Evolutionary conservation across 768 basidiomycete species (phyloP).

Genomic region (Phanerodontia chrysosporium): DNA sequence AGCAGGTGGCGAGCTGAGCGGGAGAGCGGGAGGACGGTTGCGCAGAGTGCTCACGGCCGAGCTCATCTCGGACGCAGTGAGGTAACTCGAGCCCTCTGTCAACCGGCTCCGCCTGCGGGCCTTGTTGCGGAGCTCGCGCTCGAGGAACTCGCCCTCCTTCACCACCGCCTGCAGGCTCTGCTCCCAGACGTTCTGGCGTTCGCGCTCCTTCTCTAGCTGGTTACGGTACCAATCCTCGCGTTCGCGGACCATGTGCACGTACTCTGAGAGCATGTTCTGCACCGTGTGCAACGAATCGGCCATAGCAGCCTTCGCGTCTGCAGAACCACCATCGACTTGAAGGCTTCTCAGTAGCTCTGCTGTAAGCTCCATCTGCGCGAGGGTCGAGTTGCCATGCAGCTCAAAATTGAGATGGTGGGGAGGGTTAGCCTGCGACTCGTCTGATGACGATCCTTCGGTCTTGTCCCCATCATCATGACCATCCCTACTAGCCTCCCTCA

Average conservation of each 20-base stretch:
- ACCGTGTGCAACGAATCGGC: slow-evolving; percentile 51
- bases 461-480: slow-evolving; percentile 31
- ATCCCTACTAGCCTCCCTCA: slow-evolving; percentile 3
- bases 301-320: slow-evolving; percentile 20
- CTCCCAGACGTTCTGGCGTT: slow-evolving; percentile 77
- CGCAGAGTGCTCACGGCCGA: slow-evolving; percentile 18
- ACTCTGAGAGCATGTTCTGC: slow-evolving; percentile 59
- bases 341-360: slow-evolving; percentile 53
- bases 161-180: slow-evolving; percentile 85
- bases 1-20: not conserved
- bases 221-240: slow-evolving; percentile 80
- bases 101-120: slow-evolving; percentile 55
- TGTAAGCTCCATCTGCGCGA: slow-evolving; percentile 78
- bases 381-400: slow-evolving; percentile 62
- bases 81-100: slow-evolving; percentile 31
- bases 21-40: slow-evolving; percentile 8
- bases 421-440: slow-evolving; percentile 37
- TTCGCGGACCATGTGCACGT: slow-evolving; percentile 62
- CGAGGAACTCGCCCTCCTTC: slow-evolving; percentile 77
- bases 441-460: slow-evolving; percentile 44
- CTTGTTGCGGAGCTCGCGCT: slow-evolving; percentile 67
- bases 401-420: slow-evolving; percentile 60
- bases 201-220: slow-evolving; percentile 59
- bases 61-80: slow-evolving; percentile 30
- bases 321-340: slow-evolving; percentile 18